These are phyloP conservation scores for Cytospora piceicola DNA, from an alignment of 2,329 filamentous ascomycete genomes.

Conservation along the genomic window DNA sequence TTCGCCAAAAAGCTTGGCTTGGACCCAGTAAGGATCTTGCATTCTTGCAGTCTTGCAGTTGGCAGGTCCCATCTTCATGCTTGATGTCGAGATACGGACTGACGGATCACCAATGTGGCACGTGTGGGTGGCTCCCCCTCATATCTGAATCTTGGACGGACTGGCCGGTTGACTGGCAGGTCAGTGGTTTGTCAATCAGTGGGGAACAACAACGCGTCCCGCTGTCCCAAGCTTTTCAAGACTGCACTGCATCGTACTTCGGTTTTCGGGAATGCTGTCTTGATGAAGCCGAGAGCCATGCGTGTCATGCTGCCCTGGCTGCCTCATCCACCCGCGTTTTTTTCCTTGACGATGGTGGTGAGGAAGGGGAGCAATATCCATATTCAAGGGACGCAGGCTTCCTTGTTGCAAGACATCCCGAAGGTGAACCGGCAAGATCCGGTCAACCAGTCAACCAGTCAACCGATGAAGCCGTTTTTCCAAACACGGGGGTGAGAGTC, in stretches of 20 bases:
- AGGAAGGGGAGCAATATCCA: not conserved
- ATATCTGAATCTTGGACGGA: not conserved
- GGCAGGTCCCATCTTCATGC: not conserved
- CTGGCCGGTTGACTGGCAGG: not conserved
- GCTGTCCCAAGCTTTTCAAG: not conserved
- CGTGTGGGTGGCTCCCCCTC: not conserved
- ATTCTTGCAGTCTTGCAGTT: not conserved
- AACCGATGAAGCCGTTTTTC: not conserved
- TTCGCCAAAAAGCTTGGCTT: conserved; percentile 31
- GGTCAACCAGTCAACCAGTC: not conserved
- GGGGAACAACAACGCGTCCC: not conserved
- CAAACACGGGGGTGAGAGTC: not conserved
- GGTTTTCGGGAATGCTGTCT: not conserved
- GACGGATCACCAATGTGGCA: not conserved
- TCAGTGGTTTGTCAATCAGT: not conserved
- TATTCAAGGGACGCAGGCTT: not conserved
- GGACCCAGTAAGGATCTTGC: conserved; percentile 12
- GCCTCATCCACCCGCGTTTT: not conserved
- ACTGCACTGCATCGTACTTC: not conserved
- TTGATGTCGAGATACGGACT: not conserved
- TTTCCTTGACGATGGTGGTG: not conserved
- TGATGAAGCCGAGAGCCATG: too few relatives aligned
- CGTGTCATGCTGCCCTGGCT: too few relatives aligned
- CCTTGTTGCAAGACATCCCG: not conserved
- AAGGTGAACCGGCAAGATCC: not conserved